These are phyloP conservation scores for Trichoderma breve DNA, from an alignment of 2,329 filamentous ascomycete genomes.

Conservation along the genomic window DNA sequence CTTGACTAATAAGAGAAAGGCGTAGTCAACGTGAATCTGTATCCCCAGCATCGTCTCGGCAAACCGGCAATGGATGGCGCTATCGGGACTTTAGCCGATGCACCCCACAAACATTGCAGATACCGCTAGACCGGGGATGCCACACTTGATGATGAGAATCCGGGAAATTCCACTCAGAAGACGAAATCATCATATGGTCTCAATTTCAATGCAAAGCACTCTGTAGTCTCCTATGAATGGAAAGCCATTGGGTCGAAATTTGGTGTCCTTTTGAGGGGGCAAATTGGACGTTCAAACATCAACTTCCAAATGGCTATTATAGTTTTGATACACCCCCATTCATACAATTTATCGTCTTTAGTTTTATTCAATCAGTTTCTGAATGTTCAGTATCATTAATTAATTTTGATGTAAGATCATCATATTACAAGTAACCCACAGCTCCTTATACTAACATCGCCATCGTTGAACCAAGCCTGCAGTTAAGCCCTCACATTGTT, in stretches of 20 bases:
- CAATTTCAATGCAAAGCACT: neutral
- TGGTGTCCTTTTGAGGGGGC: too few species aligned
- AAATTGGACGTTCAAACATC: neutral
- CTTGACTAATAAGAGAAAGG: constrained; percentile 32
- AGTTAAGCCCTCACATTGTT: neutral
- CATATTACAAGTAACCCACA: neutral
- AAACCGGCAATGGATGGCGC: neutral
- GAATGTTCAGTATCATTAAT: neutral
- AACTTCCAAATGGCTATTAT: neutral
- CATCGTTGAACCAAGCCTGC: neutral
- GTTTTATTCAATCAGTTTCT: neutral
- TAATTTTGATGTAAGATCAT: neutral
- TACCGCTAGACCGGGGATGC: neutral
- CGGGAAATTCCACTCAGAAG: neutral
- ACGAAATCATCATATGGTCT: neutral
- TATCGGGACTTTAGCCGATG: neutral
- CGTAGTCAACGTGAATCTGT: neutral
- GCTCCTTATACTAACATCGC: neutral
- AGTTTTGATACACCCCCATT: neutral
- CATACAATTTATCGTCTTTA: neutral
- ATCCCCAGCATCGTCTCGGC: neutral
- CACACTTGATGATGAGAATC: neutral
- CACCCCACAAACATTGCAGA: neutral
- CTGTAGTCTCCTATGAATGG: neutral
- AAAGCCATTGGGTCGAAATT: neutral